A percentile compares a stretch with the other conserved stretches of the same genome.
These are phyloP conservation scores for Graphilbum sp. DNA, from an alignment of 2,329 filamentous ascomycete genomes.

Conservation along the genomic window DNA sequence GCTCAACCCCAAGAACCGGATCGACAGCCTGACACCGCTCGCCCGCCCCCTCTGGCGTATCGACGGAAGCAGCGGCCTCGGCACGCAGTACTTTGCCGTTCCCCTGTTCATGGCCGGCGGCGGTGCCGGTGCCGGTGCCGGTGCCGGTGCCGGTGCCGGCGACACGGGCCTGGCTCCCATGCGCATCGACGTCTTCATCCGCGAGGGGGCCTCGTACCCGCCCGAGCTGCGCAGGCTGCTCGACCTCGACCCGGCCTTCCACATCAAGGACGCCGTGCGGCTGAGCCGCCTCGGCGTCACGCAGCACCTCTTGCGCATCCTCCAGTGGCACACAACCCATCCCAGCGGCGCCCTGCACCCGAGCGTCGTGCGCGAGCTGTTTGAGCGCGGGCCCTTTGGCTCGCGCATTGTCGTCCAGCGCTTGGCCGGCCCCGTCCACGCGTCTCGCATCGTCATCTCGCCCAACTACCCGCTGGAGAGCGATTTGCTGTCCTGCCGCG, in stretches of 20 bases:
- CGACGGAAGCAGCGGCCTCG: constrained; percentile 39
- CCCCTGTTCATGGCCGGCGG: constrained; percentile 26
- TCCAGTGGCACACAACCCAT: constrained; percentile 31
- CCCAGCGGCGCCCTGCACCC: constrained; percentile 14
- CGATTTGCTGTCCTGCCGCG: constrained; percentile 28
- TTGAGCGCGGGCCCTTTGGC: constrained; percentile 36
- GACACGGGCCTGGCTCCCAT: constrained; percentile 25
- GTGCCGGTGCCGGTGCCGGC: background rate
- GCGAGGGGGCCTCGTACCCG: constrained; percentile 23
- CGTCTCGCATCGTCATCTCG: constrained; percentile 29
- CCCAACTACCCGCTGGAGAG: constrained; percentile 36
- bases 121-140: background rate
- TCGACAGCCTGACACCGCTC: constrained; percentile 35
- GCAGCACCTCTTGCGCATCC: constrained; percentile 34
- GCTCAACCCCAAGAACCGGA: constrained; percentile 44
- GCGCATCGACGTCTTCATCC: constrained; percentile 41
- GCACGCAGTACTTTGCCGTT: constrained; percentile 39
- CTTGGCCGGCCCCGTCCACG: constrained; percentile 28
- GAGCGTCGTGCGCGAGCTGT: constrained; percentile 18
- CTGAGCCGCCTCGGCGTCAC: constrained; percentile 34
- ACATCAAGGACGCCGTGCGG: constrained; percentile 32
- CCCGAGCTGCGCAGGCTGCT: constrained; percentile 27
- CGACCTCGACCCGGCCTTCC: constrained; percentile 34
- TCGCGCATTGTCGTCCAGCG: constrained; percentile 38
- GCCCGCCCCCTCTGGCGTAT: constrained; percentile 35